A percentile compares a stretch with the other conserved stretches of the same genome.
Evolutionary conservation across 75 land plant genomes (phyloP).

Genomic region (Cunninghamia lanceolata): DNA sequence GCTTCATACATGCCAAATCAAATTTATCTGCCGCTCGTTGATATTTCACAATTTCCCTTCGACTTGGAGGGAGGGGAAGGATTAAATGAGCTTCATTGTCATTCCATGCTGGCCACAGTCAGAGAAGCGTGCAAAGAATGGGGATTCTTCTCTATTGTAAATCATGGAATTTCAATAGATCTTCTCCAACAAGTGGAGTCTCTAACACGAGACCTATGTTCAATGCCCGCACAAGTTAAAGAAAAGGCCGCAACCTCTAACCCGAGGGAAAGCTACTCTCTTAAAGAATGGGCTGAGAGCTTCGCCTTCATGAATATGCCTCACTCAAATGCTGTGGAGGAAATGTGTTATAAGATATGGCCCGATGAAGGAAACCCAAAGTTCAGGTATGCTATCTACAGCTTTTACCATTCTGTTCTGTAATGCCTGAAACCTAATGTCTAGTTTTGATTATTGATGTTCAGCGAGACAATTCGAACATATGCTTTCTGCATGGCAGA

Average conservation of each 20-base stretch:
- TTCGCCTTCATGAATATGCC: no score
- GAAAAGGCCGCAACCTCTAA: slow-evolving; percentile 13
- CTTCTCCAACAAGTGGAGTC: slow-evolving; percentile 12
- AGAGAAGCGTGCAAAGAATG: no score
- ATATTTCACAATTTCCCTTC: slow-evolving; percentile 9
- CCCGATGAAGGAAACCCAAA: not conserved
- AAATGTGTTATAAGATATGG: no score
- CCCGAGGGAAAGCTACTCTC: slow-evolving; percentile 15
- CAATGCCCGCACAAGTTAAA: not conserved
- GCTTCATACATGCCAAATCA: no score
- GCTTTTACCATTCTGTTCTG: not conserved
- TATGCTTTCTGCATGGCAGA: no score
- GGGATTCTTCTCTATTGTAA: no score
- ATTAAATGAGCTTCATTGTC: slow-evolving; percentile 25
- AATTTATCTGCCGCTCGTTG: not conserved
- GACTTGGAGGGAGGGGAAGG: slow-evolving; percentile 49
- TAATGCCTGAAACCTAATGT: no score
- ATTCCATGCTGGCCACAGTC: not conserved
- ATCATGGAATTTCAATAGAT: slow-evolving; percentile 7
- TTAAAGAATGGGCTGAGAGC: no score
- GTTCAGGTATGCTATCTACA: not conserved
- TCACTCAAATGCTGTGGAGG: no score
- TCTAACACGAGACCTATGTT: slow-evolving; percentile 21
- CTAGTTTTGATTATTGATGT: no score
- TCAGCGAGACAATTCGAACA: not conserved